Percentiles rank a stretch among this genome's conserved stretches.
phyloP scores from a whole-genome alignment of 345 rosid genomes.

The Aquilaria sinensis region DNA sequence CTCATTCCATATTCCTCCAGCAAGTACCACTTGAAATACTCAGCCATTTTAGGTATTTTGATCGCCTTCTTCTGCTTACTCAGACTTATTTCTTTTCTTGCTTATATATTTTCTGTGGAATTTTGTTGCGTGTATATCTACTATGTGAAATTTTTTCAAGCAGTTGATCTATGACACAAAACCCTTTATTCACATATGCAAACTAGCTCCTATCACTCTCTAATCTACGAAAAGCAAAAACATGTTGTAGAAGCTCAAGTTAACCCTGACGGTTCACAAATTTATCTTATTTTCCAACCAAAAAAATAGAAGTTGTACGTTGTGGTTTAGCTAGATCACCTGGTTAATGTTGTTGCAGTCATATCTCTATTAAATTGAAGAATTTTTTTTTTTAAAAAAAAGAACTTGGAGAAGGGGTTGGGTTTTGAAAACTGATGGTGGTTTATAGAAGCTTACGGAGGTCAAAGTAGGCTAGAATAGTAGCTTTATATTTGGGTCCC shows the following conservation, averaged over 20 bases:
- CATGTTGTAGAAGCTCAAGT: slow-evolving; percentile 16
- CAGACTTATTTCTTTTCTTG: too few relatives aligned
- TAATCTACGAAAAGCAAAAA: slow-evolving; percentile 28
- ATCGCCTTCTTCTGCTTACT: too few relatives aligned
- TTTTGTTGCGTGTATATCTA: too few relatives aligned
- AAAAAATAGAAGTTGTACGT: slow-evolving; percentile 16
- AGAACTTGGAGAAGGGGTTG: slow-evolving; percentile 5
- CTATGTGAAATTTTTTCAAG: too few relatives aligned
- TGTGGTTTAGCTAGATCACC: slow-evolving; percentile 15
- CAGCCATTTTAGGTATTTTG: too few relatives aligned
- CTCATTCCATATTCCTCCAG: too few relatives aligned
- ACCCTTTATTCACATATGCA: too few relatives aligned
- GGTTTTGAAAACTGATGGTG: background rate
- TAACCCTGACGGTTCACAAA: slow-evolving; percentile 8
- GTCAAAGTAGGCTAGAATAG: slow-evolving; percentile 8
- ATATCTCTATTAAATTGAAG: slow-evolving; percentile 30
- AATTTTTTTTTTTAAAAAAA: slow-evolving; percentile 13
- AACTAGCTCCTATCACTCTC: background rate
- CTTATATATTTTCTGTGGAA: too few relatives aligned
- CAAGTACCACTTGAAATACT: too few relatives aligned
- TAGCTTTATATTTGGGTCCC: slow-evolving; percentile 24
- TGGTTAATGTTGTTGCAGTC: slow-evolving; percentile 28
- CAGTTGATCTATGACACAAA: too few relatives aligned
- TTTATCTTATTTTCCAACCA: slow-evolving; percentile 19
- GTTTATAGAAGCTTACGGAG: slow-evolving; percentile 7